phyloP scores from a whole-genome alignment of 2,329 filamentous ascomycete species.

The Exophiala sp. region DNA sequence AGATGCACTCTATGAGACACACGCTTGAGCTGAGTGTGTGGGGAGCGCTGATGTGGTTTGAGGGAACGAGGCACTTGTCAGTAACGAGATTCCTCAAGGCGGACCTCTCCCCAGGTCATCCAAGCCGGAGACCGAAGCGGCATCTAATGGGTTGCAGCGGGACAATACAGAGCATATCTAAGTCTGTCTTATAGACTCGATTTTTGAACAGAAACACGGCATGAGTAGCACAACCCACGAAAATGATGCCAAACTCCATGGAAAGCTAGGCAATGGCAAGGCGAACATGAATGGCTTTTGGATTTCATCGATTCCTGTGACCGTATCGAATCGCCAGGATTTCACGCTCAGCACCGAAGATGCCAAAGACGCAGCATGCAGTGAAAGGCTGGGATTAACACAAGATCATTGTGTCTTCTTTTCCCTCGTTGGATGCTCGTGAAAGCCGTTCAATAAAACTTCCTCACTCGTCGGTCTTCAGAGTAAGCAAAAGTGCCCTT shows the following conservation, averaged over 20 bases:
- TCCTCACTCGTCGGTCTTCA: not conserved
- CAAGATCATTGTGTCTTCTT: not conserved
- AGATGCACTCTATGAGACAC: no score
- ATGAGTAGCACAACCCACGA: no score
- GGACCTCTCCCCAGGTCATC: no score
- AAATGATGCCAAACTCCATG: not conserved
- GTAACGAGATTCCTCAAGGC: no score
- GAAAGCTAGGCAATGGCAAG: not conserved
- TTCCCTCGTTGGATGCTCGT: not conserved
- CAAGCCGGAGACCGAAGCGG: no score
- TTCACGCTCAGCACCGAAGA: not conserved
- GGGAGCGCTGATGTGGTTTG: no score
- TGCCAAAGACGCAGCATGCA: not conserved
- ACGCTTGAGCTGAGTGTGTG: no score
- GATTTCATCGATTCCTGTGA: not conserved
- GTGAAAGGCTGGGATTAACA: not conserved
- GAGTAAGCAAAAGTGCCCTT: not conserved
- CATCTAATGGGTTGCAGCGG: no score
- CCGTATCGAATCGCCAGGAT: slow-evolving; percentile 4
- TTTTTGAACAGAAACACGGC: no score
- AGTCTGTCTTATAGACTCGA: no score
- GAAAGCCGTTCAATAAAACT: not conserved
- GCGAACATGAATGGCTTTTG: not conserved
- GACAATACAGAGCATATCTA: not conserved
- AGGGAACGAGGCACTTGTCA: no score